These are phyloP conservation scores for Parietaria judaica DNA, from an alignment of 306 rosid species.

Conservation along the genomic window DNA sequence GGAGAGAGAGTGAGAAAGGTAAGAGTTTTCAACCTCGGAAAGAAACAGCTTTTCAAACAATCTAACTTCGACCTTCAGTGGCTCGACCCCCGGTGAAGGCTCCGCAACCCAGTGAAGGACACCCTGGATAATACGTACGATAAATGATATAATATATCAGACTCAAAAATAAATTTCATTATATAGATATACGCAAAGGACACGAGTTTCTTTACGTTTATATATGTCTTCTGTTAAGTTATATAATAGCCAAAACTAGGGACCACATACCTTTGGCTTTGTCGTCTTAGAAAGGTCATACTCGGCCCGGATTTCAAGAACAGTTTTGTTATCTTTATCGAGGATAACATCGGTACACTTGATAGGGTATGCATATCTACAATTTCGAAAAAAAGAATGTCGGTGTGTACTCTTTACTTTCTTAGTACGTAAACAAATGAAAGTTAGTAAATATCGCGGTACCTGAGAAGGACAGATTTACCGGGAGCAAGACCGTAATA, in stretches of 20 bases:
- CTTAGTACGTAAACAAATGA: conserved; percentile 8
- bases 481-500: conserved; percentile 98
- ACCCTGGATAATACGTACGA: conserved; percentile 36
- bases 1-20: neutral
- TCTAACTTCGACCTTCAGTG: conserved; percentile 77
- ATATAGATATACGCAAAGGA: no score
- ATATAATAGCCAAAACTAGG: conserved; percentile 10
- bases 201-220: no score
- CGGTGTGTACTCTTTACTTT: conserved; percentile 6
- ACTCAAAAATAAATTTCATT: conserved; percentile 2
- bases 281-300: conserved; percentile 86
- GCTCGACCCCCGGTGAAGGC: conserved; percentile 79
- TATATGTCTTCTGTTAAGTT: no score
- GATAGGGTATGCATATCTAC: conserved; percentile 89
- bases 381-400: conserved; percentile 12
- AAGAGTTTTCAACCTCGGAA: conserved; percentile 60
- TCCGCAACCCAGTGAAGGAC: conserved; percentile 93
- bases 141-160: neutral
- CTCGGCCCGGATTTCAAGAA: conserved; percentile 82
- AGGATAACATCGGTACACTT: conserved; percentile 84
- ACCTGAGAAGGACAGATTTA: conserved; percentile 90
- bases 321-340: conserved; percentile 71
- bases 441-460: conserved; percentile 15
- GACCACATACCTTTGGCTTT: conserved; percentile 73
- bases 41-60: conserved; percentile 74